Conservation (phyloP, 2,329 filamentous ascomycete genomes). For the Botrytis porri region DNA sequence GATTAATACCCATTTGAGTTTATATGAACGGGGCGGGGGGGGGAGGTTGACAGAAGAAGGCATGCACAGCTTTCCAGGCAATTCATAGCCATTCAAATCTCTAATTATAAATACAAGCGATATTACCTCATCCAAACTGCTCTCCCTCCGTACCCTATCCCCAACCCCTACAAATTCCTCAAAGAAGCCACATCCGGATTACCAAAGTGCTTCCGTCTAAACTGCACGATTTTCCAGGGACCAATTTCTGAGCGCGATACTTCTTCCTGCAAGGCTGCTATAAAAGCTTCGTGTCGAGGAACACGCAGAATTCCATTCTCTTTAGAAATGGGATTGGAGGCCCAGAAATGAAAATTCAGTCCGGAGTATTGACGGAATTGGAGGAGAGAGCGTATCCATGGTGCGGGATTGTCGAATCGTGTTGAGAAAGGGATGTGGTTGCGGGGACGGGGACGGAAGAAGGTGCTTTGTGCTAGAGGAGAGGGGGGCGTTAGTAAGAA, state of each 20-base stretch:
- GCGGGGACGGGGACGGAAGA: neutral
- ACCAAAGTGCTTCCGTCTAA: neutral
- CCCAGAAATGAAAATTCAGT: conserved; percentile 14
- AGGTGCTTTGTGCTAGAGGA: neutral
- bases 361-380: conserved; percentile 13
- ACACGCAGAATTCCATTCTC: neutral
- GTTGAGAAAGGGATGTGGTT: neutral
- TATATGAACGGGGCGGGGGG: neutral
- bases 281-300: neutral
- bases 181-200: neutral
- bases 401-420: neutral
- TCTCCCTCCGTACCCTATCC: neutral
- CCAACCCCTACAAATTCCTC: neutral
- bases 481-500: neutral
- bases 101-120: neutral
- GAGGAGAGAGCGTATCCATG: conserved; percentile 5
- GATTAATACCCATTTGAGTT: neutral
- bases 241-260: conserved; percentile 5
- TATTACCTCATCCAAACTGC: neutral
- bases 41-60: neutral
- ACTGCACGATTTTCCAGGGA: conserved; percentile 7
- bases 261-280: neutral
- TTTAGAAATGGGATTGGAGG: neutral
- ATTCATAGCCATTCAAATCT: neutral
- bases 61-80: neutral